phyloP scores from a whole-genome alignment of 139 green algal genomes.

The Closterium sp. region DNA sequence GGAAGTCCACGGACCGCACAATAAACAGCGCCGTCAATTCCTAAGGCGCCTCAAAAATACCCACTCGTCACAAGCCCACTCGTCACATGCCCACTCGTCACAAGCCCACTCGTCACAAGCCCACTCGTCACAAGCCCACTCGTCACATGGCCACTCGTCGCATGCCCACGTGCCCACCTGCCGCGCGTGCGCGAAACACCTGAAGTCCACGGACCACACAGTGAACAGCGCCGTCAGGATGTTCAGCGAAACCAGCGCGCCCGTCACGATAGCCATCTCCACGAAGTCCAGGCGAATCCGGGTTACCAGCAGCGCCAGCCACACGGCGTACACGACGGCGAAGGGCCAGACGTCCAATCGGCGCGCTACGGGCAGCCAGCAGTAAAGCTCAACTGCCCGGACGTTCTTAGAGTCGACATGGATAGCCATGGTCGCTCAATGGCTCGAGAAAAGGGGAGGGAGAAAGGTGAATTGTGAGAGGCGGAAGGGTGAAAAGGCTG shows the following conservation, averaged over 20 bases:
- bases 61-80: too few relatives aligned
- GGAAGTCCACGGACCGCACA: slow-evolving; percentile 45
- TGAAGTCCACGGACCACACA: slow-evolving; percentile 47
- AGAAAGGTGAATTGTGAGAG: too few relatives aligned
- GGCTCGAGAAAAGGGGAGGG: neutral
- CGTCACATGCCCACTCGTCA: too few relatives aligned
- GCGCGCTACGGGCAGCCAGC: slow-evolving; percentile 15
- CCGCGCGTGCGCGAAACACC: slow-evolving; percentile 37
- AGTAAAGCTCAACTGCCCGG: slow-evolving; percentile 38
- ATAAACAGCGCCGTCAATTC: slow-evolving; percentile 47
- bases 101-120: too few relatives aligned
- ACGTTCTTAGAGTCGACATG: slow-evolving; percentile 35
- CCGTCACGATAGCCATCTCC: slow-evolving; percentile 20
- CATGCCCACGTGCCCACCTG: slow-evolving; percentile 44
- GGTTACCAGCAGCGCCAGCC: neutral
- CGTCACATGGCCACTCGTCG: too few relatives aligned
- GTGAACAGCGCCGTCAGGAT: slow-evolving; percentile 48
- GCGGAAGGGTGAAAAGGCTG: too few relatives aligned
- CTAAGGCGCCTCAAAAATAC: too few relatives aligned
- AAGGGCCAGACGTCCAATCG: slow-evolving; percentile 52
- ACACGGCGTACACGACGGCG: slow-evolving; percentile 30
- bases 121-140: too few relatives aligned
- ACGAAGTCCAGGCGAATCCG: slow-evolving; percentile 9
- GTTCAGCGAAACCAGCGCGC: slow-evolving; percentile 22
- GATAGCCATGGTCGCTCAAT: slow-evolving; percentile 34